Conservation (phyloP, 2,329 filamentous ascomycete genomes). For the Lasiodiplodia hormozganensis region DNA sequence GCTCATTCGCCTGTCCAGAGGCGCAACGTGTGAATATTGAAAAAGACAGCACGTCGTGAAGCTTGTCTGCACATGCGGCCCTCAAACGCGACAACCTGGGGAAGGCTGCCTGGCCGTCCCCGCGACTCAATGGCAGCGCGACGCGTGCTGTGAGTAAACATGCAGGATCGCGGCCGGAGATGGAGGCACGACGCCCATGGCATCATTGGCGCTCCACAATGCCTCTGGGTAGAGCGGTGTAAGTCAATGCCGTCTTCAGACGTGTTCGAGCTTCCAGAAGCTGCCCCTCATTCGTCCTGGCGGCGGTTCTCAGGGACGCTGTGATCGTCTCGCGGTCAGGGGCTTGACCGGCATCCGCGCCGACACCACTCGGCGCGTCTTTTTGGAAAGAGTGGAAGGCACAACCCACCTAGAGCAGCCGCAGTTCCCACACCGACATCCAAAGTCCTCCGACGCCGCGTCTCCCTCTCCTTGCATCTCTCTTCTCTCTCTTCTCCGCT, state of each 20-base stretch:
- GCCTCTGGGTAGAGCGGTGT: slow-evolving; percentile 20
- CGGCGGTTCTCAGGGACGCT: slow-evolving; percentile 14
- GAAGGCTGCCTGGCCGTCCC: background rate
- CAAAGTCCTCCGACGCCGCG: background rate
- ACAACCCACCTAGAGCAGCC: slow-evolving; percentile 9
- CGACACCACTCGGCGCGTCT: slow-evolving; percentile 27
- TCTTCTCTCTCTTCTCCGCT: slow-evolving; percentile 10
- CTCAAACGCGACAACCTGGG: slow-evolving; percentile 5
- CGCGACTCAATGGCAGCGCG: background rate
- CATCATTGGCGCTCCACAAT: slow-evolving; percentile 19
- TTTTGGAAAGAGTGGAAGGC: slow-evolving; percentile 22
- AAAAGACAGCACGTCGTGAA: background rate
- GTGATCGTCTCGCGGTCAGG: slow-evolving; percentile 18
- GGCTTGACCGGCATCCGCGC: slow-evolving; percentile 25
- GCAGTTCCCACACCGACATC: background rate
- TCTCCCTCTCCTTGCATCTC: background rate
- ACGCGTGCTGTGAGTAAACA: background rate
- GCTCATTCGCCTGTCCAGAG: background rate
- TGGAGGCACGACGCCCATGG: slow-evolving; percentile 7
- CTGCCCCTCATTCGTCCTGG: slow-evolving; percentile 17
- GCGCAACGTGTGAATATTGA: slow-evolving; percentile 9
- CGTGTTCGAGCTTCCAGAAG: slow-evolving; percentile 23
- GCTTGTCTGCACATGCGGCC: background rate
- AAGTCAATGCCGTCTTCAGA: slow-evolving; percentile 28
- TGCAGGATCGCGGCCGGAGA: background rate